These are phyloP conservation scores for Fusarium tjaetaba DNA, from an alignment of 2,329 filamentous ascomycete species.

Conservation along the genomic window DNA sequence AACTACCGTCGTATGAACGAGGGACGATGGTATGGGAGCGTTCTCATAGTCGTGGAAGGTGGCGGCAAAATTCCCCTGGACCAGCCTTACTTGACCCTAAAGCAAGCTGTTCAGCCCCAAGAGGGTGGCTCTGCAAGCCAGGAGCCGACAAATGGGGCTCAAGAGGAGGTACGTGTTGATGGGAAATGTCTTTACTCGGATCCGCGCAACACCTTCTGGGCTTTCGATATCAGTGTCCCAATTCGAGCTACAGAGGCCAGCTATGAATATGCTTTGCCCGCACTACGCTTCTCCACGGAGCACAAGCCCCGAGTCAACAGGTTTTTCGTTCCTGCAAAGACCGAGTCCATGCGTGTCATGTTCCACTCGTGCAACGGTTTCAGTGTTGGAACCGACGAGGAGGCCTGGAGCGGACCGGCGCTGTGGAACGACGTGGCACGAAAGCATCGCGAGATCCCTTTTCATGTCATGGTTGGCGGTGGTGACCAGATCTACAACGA, in stretches of 20 bases:
- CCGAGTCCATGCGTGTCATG: slow-evolving; percentile 96
- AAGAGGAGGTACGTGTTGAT: slow-evolving; percentile 55
- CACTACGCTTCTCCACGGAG: slow-evolving; percentile 68
- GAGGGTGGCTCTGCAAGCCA: slow-evolving; percentile 36
- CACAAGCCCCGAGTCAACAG: slow-evolving; percentile 68
- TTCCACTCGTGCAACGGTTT: slow-evolving; percentile 99
- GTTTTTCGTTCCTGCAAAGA: slow-evolving; percentile 86
- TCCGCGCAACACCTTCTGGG: slow-evolving; percentile 85
- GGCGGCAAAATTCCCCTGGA: slow-evolving; percentile 68
- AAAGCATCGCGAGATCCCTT: slow-evolving; percentile 79
- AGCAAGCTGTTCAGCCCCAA: slow-evolving; percentile 50
- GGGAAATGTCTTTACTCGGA: slow-evolving; percentile 71
- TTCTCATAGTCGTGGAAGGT: slow-evolving; percentile 82
- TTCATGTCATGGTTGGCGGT: slow-evolving; percentile 95
- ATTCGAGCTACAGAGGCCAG: slow-evolving; percentile 74
- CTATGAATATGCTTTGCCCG: slow-evolving; percentile 82
- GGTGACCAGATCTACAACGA: slow-evolving; percentile 99
- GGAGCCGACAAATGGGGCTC: slow-evolving; percentile 43
- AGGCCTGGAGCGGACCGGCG: slow-evolving; percentile 88
- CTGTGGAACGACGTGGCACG: slow-evolving; percentile 95
- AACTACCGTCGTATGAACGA: slow-evolving; percentile 83
- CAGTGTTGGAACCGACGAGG: slow-evolving; percentile 84
- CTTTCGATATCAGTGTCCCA: slow-evolving; percentile 83
- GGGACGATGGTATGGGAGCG: slow-evolving; percentile 82
- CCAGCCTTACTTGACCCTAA: slow-evolving; percentile 68